A percentile compares a stretch with the other conserved stretches of the same genome.
phyloP scores from a whole-genome alignment of 495 filamentous ascomycete species.

The Trichoderma erinaceum region DNA sequence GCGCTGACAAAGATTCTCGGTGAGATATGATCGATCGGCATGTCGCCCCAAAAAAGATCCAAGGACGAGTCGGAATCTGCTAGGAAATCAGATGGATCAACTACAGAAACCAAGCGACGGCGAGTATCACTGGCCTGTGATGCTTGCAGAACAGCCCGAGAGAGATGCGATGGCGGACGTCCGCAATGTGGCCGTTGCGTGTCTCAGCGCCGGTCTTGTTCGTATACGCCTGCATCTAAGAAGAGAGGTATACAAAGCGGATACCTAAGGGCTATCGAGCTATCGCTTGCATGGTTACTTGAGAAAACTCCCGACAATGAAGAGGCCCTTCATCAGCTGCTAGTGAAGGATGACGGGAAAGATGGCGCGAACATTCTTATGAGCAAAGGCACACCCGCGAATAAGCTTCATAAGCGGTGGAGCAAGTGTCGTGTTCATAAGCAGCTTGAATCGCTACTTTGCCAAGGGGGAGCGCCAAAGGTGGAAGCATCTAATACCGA shows the following conservation, averaged over 20 bases:
- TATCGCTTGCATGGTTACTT: constrained; percentile 34
- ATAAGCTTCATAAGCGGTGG: constrained; percentile 53
- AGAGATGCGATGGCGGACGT: constrained; percentile 61
- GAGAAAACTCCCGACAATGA: constrained; percentile 29
- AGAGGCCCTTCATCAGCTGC: constrained; percentile 26
- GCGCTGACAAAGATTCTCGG: background rate
- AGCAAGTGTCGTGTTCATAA: constrained; percentile 48
- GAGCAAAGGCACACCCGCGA: constrained; percentile 44
- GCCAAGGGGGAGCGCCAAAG: constrained; percentile 31
- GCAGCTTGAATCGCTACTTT: constrained; percentile 51
- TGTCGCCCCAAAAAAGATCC: constrained; percentile 5
- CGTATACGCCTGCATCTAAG: constrained; percentile 63
- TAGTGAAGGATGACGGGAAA: constrained; percentile 24
- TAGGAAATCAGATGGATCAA: constrained; percentile 20
- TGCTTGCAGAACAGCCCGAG: constrained; percentile 57
- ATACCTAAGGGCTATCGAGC: constrained; percentile 57
- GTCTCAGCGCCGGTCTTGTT: constrained; percentile 53
- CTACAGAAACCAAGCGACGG: constrained; percentile 39
- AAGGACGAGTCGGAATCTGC: background rate
- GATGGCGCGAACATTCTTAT: constrained; percentile 30
- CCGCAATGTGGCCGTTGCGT: constrained; percentile 59
- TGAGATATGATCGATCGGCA: background rate
- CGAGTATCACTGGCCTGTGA: constrained; percentile 65
- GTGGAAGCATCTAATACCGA: background rate
- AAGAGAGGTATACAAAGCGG: constrained; percentile 64